Evolutionary conservation across 73 alveolate species (phyloP).

Genomic region (Paramecium sonneborni): DNA sequence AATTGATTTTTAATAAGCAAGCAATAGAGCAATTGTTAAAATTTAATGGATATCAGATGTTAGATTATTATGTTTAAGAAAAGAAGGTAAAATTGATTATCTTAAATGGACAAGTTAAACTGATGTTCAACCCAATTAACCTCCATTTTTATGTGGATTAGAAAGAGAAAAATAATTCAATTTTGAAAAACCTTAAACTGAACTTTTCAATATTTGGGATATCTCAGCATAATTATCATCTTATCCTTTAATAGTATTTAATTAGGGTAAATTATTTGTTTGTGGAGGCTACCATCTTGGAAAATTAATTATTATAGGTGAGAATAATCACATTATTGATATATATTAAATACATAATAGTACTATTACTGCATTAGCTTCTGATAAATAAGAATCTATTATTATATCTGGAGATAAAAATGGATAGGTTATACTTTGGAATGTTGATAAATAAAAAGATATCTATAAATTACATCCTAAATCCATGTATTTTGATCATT

Average conservation of each 20-base stretch:
- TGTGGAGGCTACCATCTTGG: slow-evolving; percentile 73
- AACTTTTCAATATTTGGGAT: slow-evolving; percentile 17
- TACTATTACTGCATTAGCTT: slow-evolving; percentile 65
- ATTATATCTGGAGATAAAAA: slow-evolving; percentile 70
- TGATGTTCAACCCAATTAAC: slow-evolving; percentile 35
- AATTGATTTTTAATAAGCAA: slow-evolving; percentile 81
- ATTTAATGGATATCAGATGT: slow-evolving; percentile 67
- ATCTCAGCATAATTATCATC: neutral
- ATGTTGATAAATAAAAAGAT: slow-evolving; percentile 22
- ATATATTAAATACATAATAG: slow-evolving; percentile 30
- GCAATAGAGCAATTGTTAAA: slow-evolving; percentile 93
- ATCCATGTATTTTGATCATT: slow-evolving; percentile 57
- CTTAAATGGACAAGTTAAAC: slow-evolving; percentile 78
- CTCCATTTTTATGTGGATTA: slow-evolving; percentile 63
- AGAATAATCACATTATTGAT: slow-evolving; percentile 44
- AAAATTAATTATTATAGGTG: slow-evolving; percentile 39
- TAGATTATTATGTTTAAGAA: slow-evolving; percentile 58
- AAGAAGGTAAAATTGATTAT: slow-evolving; percentile 58
- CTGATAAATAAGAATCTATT: slow-evolving; percentile 53
- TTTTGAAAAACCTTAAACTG: slow-evolving; percentile 54
- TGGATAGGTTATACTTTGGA: slow-evolving; percentile 73
- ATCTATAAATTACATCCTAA: slow-evolving; percentile 32
- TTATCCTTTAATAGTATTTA: neutral
- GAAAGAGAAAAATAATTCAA: slow-evolving; percentile 56
- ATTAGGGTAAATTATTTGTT: slow-evolving; percentile 46